Evolutionary conservation across 805 yeast species (phyloP), one percentile per base, ranked within the genome.

Genomic region (Yarrowia keelungensis): DNA sequence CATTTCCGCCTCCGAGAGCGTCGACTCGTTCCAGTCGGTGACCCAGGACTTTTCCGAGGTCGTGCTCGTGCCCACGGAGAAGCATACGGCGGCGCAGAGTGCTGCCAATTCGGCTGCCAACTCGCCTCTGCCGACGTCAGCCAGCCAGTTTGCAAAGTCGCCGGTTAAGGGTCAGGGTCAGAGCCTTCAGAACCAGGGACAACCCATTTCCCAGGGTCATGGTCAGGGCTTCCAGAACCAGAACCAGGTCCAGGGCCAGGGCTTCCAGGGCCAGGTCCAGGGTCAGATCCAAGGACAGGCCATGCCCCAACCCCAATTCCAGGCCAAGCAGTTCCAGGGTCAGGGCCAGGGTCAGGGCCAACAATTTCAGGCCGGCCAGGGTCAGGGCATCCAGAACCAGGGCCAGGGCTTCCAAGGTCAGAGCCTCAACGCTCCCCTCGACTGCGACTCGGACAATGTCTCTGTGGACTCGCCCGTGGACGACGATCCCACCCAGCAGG

Each of bases 11-110:
- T 22, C 16, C 22, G 64, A 59, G 16, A 59, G 65, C 42, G 51
- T 59, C 14, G 65, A 59, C 42, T 39, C 47, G 11, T 59, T 59
- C 65, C 65, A 59, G 42, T 59, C 65, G 26, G 65, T 59, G 19
- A 59, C 65, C 35, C 65, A 59, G 42, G 65, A 59, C 39, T 59
- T 59, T 16, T 2, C 7, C 32, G 65, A 59, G 51, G 36, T 59
- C 1, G 51, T 59, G 2, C 51, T 59, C 7, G 19, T 59, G 38
- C 51, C 65, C 8, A 43, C 50, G 26, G 19, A 12, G 32, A 26
- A 26, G 32, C 32, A 26, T 26, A 26, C 32, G 32, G 32, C 32
- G 32, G 32, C 32, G 4, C 4, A 26, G 32, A 26, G 32, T 26
- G 32, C 32, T 3, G 32, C 32, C 32, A 26, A 5, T 26, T 3